These are phyloP conservation scores for Kitagawia praeruptora DNA, from an alignment of 129 eudicot species.

Conservation along the genomic window DNA sequence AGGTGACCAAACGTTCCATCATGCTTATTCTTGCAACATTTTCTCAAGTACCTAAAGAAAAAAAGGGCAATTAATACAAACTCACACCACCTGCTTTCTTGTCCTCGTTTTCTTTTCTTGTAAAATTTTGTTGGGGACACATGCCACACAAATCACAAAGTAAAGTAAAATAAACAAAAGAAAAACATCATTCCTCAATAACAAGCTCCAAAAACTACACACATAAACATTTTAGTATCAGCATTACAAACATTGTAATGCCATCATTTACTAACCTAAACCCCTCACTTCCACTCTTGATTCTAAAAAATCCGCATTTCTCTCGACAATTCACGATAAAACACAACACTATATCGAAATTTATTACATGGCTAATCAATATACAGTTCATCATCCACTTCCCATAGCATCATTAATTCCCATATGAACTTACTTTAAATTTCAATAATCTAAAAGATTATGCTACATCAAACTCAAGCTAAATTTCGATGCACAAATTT, in stretches of 20 bases:
- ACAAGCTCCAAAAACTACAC: background rate
- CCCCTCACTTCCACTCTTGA: background rate
- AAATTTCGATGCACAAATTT: background rate
- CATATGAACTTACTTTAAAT: background rate
- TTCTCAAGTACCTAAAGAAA: conserved; percentile 23
- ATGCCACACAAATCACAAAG: background rate
- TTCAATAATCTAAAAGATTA: background rate
- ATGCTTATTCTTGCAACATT: conserved; percentile 16
- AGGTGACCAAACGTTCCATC: conserved; percentile 20
- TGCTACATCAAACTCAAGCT: background rate
- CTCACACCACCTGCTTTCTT: background rate
- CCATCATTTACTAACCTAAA: background rate
- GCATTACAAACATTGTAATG: background rate
- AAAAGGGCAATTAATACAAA: background rate
- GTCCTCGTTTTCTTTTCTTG: background rate
- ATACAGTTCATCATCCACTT: background rate
- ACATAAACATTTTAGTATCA: background rate
- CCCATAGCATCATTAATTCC: background rate
- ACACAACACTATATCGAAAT: background rate
- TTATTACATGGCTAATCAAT: background rate
- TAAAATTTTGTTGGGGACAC: background rate
- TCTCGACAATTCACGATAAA: background rate
- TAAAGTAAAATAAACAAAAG: background rate
- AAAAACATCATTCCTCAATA: background rate
- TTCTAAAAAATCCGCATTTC: background rate